Percentiles rank a stretch among this genome's conserved stretches.
Evolutionary conservation across 169 alveolate genomes (phyloP).

Genomic region (Eimeria zaria): DNA sequence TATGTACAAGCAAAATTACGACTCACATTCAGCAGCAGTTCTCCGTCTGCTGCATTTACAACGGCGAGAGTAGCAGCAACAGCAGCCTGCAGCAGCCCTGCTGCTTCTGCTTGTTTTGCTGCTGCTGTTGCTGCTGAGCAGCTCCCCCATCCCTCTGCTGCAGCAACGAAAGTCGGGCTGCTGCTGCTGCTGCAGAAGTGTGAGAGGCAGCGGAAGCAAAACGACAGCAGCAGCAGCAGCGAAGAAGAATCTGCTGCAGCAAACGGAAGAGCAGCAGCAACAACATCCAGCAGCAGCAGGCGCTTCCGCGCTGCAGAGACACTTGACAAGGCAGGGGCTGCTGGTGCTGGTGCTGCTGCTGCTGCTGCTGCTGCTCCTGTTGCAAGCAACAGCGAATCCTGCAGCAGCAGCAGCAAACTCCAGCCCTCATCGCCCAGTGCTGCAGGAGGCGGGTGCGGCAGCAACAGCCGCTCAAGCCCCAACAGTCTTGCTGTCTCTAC

Average conservation of each 20-base stretch:
- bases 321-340: neutral
- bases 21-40: constrained; percentile 29
- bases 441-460: neutral
- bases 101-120: neutral
- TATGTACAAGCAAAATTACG: too few relatives aligned
- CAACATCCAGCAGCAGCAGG: constrained; percentile 43
- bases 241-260: constrained; percentile 45
- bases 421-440: constrained; percentile 39
- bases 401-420: constrained; percentile 60
- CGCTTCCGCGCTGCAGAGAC: constrained; percentile 54
- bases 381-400: neutral
- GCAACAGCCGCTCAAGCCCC: constrained; percentile 40
- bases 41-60: constrained; percentile 13
- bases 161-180: neutral
- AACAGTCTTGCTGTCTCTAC: neutral
- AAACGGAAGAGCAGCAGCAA: constrained; percentile 36
- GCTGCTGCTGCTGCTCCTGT: too few relatives aligned
- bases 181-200: neutral
- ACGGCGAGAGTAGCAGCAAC: constrained; percentile 39
- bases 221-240: constrained; percentile 59
- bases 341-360: too few relatives aligned
- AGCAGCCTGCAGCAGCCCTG: constrained; percentile 54
- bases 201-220: constrained; percentile 37
- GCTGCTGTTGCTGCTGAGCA: constrained; percentile 38
- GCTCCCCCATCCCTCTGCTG: constrained; percentile 35